Conservation (phyloP, 345 rosid genomes). For the Citrus hindsii region DNA sequence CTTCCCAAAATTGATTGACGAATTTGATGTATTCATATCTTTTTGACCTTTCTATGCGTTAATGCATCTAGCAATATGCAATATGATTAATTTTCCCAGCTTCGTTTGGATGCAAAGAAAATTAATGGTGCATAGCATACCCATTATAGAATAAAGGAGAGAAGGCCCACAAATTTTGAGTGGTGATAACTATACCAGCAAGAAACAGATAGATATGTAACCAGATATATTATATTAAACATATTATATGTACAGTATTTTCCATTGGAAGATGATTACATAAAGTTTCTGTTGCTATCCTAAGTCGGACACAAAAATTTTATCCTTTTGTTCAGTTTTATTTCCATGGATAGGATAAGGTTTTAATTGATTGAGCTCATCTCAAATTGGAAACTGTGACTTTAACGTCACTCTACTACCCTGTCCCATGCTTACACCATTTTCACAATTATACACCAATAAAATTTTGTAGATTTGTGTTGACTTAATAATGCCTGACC, state of each 20-base stretch:
- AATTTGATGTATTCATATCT: not conserved
- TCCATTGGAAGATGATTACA: not conserved
- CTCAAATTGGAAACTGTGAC: not conserved
- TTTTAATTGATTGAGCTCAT: not conserved
- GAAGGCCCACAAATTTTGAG: slow-evolving; percentile 13
- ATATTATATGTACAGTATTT: not conserved
- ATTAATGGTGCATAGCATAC: not conserved
- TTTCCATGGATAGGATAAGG: slow-evolving; percentile 13
- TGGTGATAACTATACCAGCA: not conserved
- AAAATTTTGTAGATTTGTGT: not conserved
- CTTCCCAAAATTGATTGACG: not conserved
- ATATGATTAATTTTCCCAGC: slow-evolving; percentile 4
- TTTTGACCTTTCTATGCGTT: not conserved
- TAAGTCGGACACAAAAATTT: not conserved
- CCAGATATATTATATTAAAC: too few species aligned
- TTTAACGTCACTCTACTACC: not conserved
- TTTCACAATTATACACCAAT: not conserved
- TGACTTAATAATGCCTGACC: not conserved
- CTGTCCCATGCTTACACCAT: not conserved
- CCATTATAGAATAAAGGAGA: not conserved
- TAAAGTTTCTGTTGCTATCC: slow-evolving; percentile 2
- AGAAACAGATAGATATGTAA: slow-evolving; percentile 1
- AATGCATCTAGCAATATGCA: not conserved
- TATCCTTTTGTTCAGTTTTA: not conserved
- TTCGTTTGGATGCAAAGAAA: slow-evolving; percentile 12